Conservation (phyloP, 2,329 filamentous ascomycete species). For the Volutella citrinella region DNA sequence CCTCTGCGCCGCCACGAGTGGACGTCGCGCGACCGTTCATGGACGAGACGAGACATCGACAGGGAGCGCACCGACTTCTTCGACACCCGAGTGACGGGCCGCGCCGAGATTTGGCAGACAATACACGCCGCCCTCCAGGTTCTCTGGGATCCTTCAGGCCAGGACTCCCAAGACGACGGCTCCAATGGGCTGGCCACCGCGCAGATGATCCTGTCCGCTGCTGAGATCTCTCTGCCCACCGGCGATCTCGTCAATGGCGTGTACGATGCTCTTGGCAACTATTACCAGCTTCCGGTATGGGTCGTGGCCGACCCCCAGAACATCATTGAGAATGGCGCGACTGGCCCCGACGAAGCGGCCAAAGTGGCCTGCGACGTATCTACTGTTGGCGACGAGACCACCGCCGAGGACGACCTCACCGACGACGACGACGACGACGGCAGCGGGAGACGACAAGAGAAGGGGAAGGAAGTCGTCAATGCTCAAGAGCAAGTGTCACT, state of each 20-base stretch:
- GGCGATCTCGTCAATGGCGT: constrained; percentile 69
- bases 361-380: constrained; percentile 35
- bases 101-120: constrained; percentile 76
- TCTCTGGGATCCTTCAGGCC: constrained; percentile 55
- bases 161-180: constrained; percentile 34
- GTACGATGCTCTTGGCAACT: constrained; percentile 68
- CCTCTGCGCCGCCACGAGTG: constrained; percentile 66
- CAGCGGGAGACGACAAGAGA: constrained; percentile 48
- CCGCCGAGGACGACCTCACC: constrained; percentile 40
- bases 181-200: constrained; percentile 58
- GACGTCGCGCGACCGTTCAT: constrained; percentile 59
- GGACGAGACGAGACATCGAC: constrained; percentile 68
- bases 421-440: constrained; percentile 33
- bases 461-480: constrained; percentile 55
- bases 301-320: constrained; percentile 66
- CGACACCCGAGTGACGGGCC: constrained; percentile 80
- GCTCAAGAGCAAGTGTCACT: constrained; percentile 55
- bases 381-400: constrained; percentile 33
- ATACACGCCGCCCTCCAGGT: constrained; percentile 66
- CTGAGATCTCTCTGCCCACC: constrained; percentile 70
- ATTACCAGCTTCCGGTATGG: constrained; percentile 67
- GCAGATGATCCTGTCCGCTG: constrained; percentile 76
- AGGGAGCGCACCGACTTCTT: constrained; percentile 81
- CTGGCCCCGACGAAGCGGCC: constrained; percentile 5
- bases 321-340: constrained; percentile 37